A percentile compares a stretch with the other conserved stretches of the same genome.
These are phyloP conservation scores for Coemansia sp. DNA, from an alignment of 192 early-diverging fungal species.

Conservation along the genomic window DNA sequence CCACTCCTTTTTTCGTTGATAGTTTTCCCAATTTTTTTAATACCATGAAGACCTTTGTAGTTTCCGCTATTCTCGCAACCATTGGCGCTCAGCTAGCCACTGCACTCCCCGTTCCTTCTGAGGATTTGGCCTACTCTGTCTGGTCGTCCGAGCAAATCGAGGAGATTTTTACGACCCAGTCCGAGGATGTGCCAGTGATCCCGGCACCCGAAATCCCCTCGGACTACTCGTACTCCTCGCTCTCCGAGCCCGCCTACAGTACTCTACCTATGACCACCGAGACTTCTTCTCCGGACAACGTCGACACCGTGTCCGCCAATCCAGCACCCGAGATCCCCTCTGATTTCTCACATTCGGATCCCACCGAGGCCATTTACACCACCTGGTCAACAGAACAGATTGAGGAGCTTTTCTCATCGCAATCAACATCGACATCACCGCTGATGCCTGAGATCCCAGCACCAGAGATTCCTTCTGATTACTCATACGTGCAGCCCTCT, in stretches of 20 bases:
- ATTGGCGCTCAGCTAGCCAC: neutral
- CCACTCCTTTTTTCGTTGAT: too few relatives aligned
- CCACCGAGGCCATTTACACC: neutral
- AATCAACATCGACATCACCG: neutral
- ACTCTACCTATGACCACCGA: neutral
- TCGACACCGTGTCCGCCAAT: neutral
- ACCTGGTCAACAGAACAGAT: neutral
- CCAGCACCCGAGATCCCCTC: neutral
- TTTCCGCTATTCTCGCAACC: neutral
- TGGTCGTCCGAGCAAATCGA: neutral
- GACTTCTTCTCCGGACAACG: neutral
- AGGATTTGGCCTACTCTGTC: neutral
- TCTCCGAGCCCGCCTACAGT: neutral
- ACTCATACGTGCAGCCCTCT: neutral
- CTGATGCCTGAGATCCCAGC: neutral
- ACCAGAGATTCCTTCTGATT: neutral
- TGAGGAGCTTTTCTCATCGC: constrained; percentile 1
- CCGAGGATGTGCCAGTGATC: neutral
- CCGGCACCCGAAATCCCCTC: neutral
- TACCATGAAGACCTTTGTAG: constrained; percentile 1
- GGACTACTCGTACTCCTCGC: neutral
- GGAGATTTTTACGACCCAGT: neutral
- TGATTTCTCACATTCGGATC: neutral
- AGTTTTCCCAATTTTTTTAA: neutral
- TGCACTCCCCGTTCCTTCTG: too few relatives aligned